Conservation (phyloP, 306 rosid genomes). For the Morella rubra region DNA sequence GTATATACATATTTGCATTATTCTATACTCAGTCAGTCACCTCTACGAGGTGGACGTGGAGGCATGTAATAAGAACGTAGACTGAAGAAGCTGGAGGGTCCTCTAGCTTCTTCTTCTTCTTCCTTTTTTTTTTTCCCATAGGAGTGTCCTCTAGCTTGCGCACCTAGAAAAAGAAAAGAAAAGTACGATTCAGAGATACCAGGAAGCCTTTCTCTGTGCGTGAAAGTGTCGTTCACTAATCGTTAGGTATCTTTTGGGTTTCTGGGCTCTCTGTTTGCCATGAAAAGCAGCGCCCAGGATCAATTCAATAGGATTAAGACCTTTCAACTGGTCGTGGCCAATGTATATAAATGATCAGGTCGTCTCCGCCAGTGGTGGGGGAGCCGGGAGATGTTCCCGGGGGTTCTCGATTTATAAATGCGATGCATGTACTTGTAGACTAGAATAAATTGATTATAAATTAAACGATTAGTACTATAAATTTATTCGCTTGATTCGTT, state of each 20-base stretch:
- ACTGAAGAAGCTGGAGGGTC: neutral
- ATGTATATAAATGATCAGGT: neutral
- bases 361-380: no score
- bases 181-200: neutral
- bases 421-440: no score
- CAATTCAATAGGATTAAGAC: neutral
- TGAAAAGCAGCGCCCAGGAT: constrained; percentile 9
- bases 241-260: constrained; percentile 37
- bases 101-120: neutral
- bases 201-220: neutral
- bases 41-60: neutral
- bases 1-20: no score
- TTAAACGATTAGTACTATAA: no score
- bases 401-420: no score
- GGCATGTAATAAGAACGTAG: neutral
- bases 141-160: neutral
- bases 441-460: no score
- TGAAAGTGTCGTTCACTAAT: constrained; percentile 1
- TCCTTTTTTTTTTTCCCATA: no score
- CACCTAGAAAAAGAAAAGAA: no score
- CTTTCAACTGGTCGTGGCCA: neutral
- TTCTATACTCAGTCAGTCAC: neutral
- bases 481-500: no score
- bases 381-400: neutral
- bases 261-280: constrained; percentile 23